Evolutionary conservation across 345 rosid species (phyloP).

Genomic region (Psidium friedrichsthalianum): DNA sequence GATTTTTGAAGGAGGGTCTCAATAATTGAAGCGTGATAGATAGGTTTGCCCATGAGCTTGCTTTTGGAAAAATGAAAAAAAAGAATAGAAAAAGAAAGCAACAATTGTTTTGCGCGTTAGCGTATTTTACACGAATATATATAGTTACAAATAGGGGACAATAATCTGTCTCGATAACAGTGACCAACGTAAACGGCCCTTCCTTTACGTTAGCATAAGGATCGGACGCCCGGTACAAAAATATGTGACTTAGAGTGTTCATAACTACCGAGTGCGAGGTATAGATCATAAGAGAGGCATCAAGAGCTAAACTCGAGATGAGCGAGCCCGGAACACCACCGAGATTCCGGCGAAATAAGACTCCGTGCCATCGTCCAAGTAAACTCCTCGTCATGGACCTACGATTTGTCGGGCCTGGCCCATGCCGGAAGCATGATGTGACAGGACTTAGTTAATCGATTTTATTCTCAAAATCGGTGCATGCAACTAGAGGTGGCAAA

Average conservation of each 20-base stretch:
- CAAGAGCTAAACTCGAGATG: not conserved
- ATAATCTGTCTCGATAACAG: not conserved
- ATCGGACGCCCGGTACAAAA: not conserved
- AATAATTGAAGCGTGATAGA: not conserved
- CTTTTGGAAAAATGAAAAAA: not conserved
- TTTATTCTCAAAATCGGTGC: not conserved
- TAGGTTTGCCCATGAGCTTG: not conserved
- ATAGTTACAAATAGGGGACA: not conserved
- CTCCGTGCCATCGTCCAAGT: not conserved
- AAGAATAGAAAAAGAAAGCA: not conserved
- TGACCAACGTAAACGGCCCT: not conserved
- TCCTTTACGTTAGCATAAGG: not conserved
- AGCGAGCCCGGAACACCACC: not conserved
- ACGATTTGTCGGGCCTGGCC: not conserved
- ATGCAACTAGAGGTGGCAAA: not conserved
- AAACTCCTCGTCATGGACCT: not conserved
- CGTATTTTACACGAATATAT: not conserved
- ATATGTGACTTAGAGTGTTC: not conserved
- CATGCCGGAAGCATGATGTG: not conserved
- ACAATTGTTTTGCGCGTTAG: not conserved
- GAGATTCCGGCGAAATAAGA: not conserved
- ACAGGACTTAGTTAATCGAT: not conserved
- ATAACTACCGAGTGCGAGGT: not conserved
- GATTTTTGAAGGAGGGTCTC: not conserved
- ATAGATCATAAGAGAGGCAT: not conserved